Evolutionary conservation across 192 early-diverging fungal genomes (phyloP), one percentile per base, ranked within the genome.

Genomic region (Gonapodya sp.): DNA sequence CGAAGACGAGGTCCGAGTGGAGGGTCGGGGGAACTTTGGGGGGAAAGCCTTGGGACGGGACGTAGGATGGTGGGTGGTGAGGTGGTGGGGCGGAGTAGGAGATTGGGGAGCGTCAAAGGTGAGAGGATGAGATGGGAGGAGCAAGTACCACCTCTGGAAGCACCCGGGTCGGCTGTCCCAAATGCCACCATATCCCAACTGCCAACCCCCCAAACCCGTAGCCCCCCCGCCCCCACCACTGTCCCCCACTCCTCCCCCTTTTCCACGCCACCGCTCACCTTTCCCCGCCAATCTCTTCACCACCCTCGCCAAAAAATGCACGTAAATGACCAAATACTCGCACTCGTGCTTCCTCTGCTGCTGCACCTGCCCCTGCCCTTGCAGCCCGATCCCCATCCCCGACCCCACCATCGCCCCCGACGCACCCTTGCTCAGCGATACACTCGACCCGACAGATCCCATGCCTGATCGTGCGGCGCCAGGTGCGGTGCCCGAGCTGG

Each of bases 321-420:
- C 89, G 73, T 90, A 90, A 16, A 90, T 86, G 30, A 90, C 87
- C n/a, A 90, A 78, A 82, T 90, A 89, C 83, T 90, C 87, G 74
- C 83, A 87, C 31, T 79, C 73, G 79, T 81, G 81, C 81, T 79
- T 81, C 82, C 81, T 82, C 36, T 14, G 8, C 30, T 31, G 8
- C 80, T 79, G 8, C 33, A n/a, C 80, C 46, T 64, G 46, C 46
- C 46, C 46, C 46, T 8, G 46, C 46, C 46, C 8, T 24, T 64
- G 46, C n/a, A n/a, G n/a, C n/a, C n/a, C n/a, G n/a, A n/a, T n/a
- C n/a, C n/a, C n/a, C n/a, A n/a, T n/a, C n/a, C n/a, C n/a, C n/a
- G n/a, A n/a, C n/a, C n/a, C n/a, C n/a, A n/a, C n/a, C n/a, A n/a
- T n/a, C n/a, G n/a, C n/a, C n/a, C n/a, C n/a, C n/a, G n/a, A n/a